Base-by-base conservation (phyloP, 305 asterid species). In the Fraxinus platypoda region DNA sequence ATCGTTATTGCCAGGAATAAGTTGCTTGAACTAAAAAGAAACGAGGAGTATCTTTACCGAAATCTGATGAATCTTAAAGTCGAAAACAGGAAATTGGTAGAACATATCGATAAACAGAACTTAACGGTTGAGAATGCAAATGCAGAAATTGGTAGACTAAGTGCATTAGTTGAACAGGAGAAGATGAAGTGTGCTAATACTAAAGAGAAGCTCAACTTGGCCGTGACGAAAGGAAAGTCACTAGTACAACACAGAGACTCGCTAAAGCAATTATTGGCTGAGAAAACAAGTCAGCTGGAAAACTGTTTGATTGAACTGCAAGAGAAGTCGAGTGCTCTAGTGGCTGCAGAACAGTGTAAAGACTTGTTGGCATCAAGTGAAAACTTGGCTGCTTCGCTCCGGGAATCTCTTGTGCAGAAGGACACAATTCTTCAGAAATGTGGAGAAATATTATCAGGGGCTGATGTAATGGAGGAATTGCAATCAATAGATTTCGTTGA, bases 121-220 rank as follows among this genome's bases (percentile, higher is more conserved):
- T 87, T 83, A 76, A 66, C 81, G 83, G 34, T 87, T 83, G 97
- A 91, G 88, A 91, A 85, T 75, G 84, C 88, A 74, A 90, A 90
- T 82, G 88, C 91, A 81, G 95, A 95, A 80, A 91, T 88, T 76
- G 79, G 85, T 83, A 91, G 92, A 85, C 89, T 93, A 31, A 85
- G 83, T 83, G 90, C 89, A 8, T 97, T 91, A 86, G 88, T 93
- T 87, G 98, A 93, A 85, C 96, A 91, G 74, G 98, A 93, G 90
- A 93, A 75, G 86, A 84, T 86, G 81, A 89, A 90, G 88, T 91
- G 84, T 89, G 91, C 94, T 73, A 97, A 90, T 86, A 90, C 97
- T 70, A 97, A 97, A 87, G 98, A 97, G 93, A 97, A 95, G 94
- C 97, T 97, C 80, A 90, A 91, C 92, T 86, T 97, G 96, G 99